A percentile compares a stretch with the other conserved stretches of the same genome.
These are phyloP conservation scores for Kwoniella shandongensis DNA, from an alignment of 768 basidiomycete genomes.

Conservation along the genomic window DNA sequence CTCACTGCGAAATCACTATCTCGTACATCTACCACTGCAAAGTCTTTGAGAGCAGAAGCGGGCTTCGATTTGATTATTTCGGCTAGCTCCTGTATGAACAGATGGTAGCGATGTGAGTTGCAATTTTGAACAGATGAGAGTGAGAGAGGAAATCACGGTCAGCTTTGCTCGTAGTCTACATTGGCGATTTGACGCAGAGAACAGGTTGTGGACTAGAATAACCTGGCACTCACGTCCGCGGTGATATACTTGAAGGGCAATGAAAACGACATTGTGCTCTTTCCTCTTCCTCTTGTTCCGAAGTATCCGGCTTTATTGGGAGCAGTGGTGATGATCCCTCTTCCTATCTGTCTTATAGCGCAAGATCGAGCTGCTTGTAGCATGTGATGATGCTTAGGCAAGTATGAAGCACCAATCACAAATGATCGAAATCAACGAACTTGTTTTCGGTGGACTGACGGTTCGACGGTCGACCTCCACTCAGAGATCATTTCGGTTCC, in stretches of 20 bases:
- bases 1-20: conserved; percentile 50
- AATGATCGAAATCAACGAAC: no score
- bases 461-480: conserved; percentile 2
- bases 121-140: no score
- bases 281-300: neutral
- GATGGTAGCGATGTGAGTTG: conserved; percentile 5
- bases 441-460: neutral
- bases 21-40: conserved; percentile 49
- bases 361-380: no score
- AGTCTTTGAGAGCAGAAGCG: conserved; percentile 21
- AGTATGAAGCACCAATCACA: no score
- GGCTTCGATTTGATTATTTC: conserved; percentile 43
- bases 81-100: conserved; percentile 41
- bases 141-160: neutral
- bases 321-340: no score
- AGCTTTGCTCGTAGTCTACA: no score
- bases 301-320: no score
- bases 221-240: conserved; percentile 32
- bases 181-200: no score
- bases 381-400: no score
- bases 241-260: conserved; percentile 46
- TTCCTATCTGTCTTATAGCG: no score
- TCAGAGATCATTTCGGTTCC: no score
- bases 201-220: neutral
- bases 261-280: conserved; percentile 37